phyloP scores from a whole-genome alignment of 2,329 filamentous ascomycete genomes.

The Ophiostoma pallidulum region DNA sequence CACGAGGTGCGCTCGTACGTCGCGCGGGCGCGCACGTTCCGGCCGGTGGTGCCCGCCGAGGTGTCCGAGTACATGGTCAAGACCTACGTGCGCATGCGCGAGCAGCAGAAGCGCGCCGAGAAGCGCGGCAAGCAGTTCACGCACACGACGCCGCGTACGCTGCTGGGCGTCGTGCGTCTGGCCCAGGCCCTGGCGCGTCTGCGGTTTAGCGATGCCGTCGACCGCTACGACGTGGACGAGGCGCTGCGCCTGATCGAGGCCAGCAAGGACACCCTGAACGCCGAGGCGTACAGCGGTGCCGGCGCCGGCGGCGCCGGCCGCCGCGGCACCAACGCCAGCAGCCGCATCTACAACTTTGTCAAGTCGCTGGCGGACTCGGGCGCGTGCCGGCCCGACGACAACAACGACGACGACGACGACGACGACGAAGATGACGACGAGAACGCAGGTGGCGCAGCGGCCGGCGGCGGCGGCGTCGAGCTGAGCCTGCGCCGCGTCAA shows the following conservation, averaged over 20 bases:
- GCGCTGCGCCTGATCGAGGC: constrained; percentile 84
- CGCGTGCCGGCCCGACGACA: constrained; percentile 66
- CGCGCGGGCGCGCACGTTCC: constrained; percentile 80
- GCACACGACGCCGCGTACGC: constrained; percentile 86
- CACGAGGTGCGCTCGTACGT: constrained; percentile 95
- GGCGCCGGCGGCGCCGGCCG: constrained; percentile 36
- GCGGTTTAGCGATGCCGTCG: constrained; percentile 75
- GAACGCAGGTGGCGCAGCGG: constrained; percentile 38
- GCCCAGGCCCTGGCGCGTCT: constrained; percentile 89
- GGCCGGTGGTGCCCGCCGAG: constrained; percentile 71
- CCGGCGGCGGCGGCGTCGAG: constrained; percentile 41
- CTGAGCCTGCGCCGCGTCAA: constrained; percentile 81
- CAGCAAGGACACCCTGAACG: constrained; percentile 83
- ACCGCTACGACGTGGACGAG: constrained; percentile 91
- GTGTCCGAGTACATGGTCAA: constrained; percentile 96
- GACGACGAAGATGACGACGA: constrained; percentile 47
- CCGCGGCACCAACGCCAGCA: constrained; percentile 69
- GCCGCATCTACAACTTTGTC: constrained; percentile 91
- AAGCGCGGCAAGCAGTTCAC: constrained; percentile 85
- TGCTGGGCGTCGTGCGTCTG: constrained; percentile 85
- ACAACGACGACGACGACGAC: constrained; percentile 46
- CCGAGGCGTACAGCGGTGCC: constrained; percentile 58
- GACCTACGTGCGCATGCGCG: constrained; percentile 89
- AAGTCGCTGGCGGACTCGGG: constrained; percentile 78
- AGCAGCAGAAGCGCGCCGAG: constrained; percentile 85